phyloP scores from a whole-genome alignment of 768 basidiomycete genomes.

The Pleurotus tuber-regium region DNA sequence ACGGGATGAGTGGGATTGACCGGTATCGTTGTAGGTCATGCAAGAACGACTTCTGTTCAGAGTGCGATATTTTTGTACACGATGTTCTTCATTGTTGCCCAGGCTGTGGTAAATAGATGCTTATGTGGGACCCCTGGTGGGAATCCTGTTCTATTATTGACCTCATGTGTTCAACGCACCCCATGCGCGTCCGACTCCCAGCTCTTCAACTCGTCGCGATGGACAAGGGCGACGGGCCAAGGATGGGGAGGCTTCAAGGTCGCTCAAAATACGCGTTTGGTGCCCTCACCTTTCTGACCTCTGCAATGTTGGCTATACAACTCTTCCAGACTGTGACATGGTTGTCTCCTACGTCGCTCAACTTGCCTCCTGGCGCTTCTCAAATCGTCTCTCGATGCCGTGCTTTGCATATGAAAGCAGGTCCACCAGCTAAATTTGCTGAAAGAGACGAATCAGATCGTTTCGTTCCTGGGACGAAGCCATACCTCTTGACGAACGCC shows the following conservation, averaged over 20 bases:
- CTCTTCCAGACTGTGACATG: background rate
- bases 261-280: background rate
- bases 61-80: conserved; percentile 96
- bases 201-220: conserved; percentile 4
- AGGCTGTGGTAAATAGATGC: conserved; percentile 63
- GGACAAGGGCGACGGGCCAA: background rate
- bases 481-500: conserved; percentile 69
- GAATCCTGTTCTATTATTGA: too few relatives aligned
- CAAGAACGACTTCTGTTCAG: conserved; percentile 83
- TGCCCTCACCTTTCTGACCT: background rate
- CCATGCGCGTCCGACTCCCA: too few relatives aligned
- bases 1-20: conserved; percentile 82
- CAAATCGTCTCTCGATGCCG: conserved; percentile 34
- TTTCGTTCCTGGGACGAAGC: conserved; percentile 58
- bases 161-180: too few relatives aligned
- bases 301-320: background rate
- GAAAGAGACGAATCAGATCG: conserved; percentile 59
- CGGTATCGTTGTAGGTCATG: conserved; percentile 91
- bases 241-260: background rate
- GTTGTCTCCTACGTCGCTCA: background rate
- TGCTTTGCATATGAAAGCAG: conserved; percentile 36
- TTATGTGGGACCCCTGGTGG: too few relatives aligned
- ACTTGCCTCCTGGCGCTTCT: background rate
- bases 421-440: conserved; percentile 45
- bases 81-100: conserved; percentile 96